A percentile compares a stretch with the other conserved stretches of the same genome.
phyloP scores from a whole-genome alignment of 2,329 filamentous ascomycete species.

The Pseudocercospora ulei region DNA sequence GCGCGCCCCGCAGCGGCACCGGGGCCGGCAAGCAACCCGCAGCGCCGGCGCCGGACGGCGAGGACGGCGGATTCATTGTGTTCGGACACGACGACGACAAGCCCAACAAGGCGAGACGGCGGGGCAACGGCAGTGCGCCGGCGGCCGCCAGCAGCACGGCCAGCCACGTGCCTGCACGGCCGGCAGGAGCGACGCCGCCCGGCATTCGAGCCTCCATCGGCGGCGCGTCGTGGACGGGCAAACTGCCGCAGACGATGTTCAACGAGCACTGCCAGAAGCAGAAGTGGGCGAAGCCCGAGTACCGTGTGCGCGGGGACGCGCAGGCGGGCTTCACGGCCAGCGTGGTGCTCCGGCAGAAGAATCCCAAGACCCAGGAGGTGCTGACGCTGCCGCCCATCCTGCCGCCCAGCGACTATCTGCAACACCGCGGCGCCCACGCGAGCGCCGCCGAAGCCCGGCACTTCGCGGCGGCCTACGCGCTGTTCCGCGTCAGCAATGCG shows the following conservation, averaged over 20 bases:
- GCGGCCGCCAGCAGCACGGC: conserved; percentile 20
- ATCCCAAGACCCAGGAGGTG: conserved; percentile 72
- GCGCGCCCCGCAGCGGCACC: conserved; percentile 39
- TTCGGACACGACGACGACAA: conserved; percentile 40
- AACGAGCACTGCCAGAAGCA: conserved; percentile 93
- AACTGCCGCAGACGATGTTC: conserved; percentile 84
- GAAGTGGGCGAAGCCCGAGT: conserved; percentile 90
- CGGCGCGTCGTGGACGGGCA: conserved; percentile 93
- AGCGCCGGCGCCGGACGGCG: conserved; percentile 36
- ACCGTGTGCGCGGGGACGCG: conserved; percentile 51
- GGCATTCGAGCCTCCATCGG: conserved; percentile 71
- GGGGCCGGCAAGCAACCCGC: conserved; percentile 34
- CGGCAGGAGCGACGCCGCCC: conserved; percentile 48
- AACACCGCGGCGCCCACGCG: conserved; percentile 59
- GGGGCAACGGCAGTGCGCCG: conserved; percentile 6
- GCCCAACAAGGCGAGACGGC: conserved; percentile 38
- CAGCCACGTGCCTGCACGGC: conserved; percentile 12
- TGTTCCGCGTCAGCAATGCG: conserved; percentile 89
- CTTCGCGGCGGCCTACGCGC: conserved; percentile 80
- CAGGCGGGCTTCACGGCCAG: conserved; percentile 50
- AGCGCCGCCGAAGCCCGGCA: conserved; percentile 85
- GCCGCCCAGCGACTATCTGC: conserved; percentile 64
- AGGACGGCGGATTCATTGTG: conserved; percentile 44
- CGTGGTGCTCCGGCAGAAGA: conserved; percentile 62
- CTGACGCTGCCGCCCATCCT: conserved; percentile 70